phyloP scores from a whole-genome alignment of 2,329 filamentous ascomycete genomes.

The Colletotrichum abscissum region DNA sequence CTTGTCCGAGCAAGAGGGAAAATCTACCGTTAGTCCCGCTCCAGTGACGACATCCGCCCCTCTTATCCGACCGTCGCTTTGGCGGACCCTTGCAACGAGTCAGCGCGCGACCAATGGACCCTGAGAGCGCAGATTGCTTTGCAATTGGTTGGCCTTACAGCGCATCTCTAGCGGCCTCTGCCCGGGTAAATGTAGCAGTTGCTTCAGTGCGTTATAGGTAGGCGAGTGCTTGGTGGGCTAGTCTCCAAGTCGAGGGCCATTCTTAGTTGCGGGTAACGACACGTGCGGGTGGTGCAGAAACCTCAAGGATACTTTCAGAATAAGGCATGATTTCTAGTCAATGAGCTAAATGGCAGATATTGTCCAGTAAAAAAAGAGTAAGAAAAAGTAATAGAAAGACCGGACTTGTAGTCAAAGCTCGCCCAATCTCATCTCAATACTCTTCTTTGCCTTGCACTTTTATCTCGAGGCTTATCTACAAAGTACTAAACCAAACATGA shows the following conservation, averaged over 20 bases:
- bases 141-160: too few species aligned
- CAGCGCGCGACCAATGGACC: not conserved
- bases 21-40: not conserved
- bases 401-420: too few species aligned
- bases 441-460: too few species aligned
- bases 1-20: not conserved
- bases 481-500: too few species aligned
- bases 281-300: not conserved
- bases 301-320: not conserved
- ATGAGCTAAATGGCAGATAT: not conserved
- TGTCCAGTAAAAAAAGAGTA: too few species aligned
- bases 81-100: not conserved
- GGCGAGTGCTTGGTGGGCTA: too few species aligned
- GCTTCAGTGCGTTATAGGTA: too few species aligned
- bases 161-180: too few species aligned
- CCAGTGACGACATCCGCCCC: constrained; percentile 17
- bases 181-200: too few species aligned
- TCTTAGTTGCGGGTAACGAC: not conserved
- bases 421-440: too few species aligned
- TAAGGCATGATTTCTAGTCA: not conserved
- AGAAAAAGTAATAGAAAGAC: too few species aligned
- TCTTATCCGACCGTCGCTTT: not conserved
- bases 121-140: not conserved
- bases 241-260: not conserved
- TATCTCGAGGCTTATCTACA: too few species aligned